These are phyloP conservation scores for Globisporangium nodosum DNA, from an alignment of 352 stramenopile genomes.

Conservation along the genomic window DNA sequence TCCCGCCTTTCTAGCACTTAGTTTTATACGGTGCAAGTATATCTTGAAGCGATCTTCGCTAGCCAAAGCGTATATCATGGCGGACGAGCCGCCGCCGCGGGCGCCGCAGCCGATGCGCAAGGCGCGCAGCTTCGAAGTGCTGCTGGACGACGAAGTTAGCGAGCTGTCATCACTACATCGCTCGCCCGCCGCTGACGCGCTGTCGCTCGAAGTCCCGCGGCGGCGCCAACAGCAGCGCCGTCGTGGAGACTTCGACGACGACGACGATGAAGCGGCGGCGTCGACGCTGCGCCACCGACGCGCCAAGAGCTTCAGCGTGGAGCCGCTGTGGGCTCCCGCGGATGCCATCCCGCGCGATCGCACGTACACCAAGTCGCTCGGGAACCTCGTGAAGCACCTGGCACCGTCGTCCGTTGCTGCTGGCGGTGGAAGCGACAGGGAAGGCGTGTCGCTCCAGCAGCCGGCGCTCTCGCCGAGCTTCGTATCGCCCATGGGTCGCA, in stretches of 20 bases:
- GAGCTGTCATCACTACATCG: slow-evolving; percentile 12
- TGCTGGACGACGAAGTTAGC: slow-evolving; percentile 18
- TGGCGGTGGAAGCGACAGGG: slow-evolving; percentile 12
- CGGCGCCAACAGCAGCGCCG: neutral
- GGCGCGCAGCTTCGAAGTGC: slow-evolving; percentile 39
- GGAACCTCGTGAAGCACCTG: slow-evolving; percentile 76
- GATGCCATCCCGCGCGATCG: slow-evolving; percentile 33
- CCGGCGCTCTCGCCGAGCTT: slow-evolving; percentile 27
- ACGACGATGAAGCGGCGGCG: slow-evolving; percentile 12
- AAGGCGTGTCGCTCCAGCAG: slow-evolving; percentile 9
- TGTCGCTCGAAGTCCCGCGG: slow-evolving; percentile 35
- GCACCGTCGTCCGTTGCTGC: slow-evolving; percentile 23
- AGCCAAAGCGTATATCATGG: neutral
- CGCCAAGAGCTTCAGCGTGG: slow-evolving; percentile 44
- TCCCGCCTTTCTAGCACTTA: too few relatives aligned
- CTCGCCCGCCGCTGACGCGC: slow-evolving; percentile 24
- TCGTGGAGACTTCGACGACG: slow-evolving; percentile 16
- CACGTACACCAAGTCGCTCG: slow-evolving; percentile 77
- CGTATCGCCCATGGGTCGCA: slow-evolving; percentile 38
- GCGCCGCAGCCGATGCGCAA: slow-evolving; percentile 15
- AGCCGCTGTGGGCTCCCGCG: slow-evolving; percentile 20
- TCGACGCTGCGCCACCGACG: slow-evolving; percentile 23
- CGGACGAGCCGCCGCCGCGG: neutral
- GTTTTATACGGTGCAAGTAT: neutral
- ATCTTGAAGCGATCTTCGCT: neutral